Conservation (phyloP, 257 asterid species). For the Primulina huaijiensis region DNA sequence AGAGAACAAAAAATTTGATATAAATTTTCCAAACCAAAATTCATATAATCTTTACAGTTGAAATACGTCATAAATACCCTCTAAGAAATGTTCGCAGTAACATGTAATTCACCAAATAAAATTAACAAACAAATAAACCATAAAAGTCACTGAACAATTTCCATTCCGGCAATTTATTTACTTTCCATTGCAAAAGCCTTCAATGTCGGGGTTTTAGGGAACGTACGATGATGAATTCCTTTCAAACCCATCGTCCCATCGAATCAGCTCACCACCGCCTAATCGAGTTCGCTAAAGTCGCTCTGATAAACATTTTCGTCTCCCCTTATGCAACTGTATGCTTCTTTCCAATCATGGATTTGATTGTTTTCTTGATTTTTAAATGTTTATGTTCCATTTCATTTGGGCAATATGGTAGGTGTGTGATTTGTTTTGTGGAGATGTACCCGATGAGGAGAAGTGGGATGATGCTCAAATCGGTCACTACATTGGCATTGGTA, state of each 20-base stretch:
- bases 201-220: slow-evolving; percentile 15
- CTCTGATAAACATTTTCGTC: slow-evolving; percentile 81
- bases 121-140: no score
- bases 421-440: slow-evolving; percentile 82
- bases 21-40: no score
- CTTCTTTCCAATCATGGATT: background rate
- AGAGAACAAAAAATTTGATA: no score
- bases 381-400: background rate
- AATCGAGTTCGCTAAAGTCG: slow-evolving; percentile 68
- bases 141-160: no score
- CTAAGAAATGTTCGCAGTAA: no score
- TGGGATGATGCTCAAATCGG: slow-evolving; percentile 98
- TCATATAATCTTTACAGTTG: no score
- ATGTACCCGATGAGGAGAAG: slow-evolving; percentile 70
- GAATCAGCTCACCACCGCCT: slow-evolving; percentile 75
- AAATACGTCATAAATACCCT: no score
- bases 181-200: background rate
- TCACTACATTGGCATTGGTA: slow-evolving; percentile 94
- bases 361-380: background rate
- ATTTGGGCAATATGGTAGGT: slow-evolving; percentile 45
- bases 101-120: no score
- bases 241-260: slow-evolving; percentile 41
- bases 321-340: slow-evolving; percentile 80
- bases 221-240: slow-evolving; percentile 37
- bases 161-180: no score